phyloP scores from a whole-genome alignment of 2,329 filamentous ascomycete genomes.

The Neoscytalidium dimidiatum region DNA sequence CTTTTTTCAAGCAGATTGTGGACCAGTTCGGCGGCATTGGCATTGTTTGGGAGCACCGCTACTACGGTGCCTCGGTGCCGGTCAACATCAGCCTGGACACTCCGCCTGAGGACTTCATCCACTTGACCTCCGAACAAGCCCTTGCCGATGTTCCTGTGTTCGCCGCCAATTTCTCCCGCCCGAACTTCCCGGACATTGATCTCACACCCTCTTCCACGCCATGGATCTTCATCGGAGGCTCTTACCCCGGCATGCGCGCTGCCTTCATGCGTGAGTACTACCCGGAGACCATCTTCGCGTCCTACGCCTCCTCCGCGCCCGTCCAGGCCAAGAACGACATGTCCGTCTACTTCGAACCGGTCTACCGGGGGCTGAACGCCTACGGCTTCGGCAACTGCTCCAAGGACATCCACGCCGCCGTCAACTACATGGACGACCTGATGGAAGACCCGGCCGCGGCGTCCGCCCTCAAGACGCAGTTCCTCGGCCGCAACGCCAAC shows the following conservation, averaged over 20 bases:
- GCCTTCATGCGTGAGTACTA: slow-evolving; percentile 42
- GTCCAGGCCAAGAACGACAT: slow-evolving; percentile 53
- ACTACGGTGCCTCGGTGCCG: slow-evolving; percentile 44
- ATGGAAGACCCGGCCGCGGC: slow-evolving; percentile 30
- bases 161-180: slow-evolving; percentile 40
- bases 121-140: slow-evolving; percentile 43
- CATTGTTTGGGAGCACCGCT: slow-evolving; percentile 45
- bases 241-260: slow-evolving; percentile 41
- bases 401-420: slow-evolving; percentile 50
- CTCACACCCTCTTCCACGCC: slow-evolving; percentile 38
- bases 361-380: slow-evolving; percentile 48
- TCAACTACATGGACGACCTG: slow-evolving; percentile 51
- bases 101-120: slow-evolving; percentile 36
- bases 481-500: slow-evolving; percentile 50
- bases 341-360: slow-evolving; percentile 53
- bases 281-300: slow-evolving; percentile 40
- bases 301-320: slow-evolving; percentile 39
- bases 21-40: slow-evolving; percentile 28
- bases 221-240: slow-evolving; percentile 42
- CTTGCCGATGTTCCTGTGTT: slow-evolving; percentile 45
- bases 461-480: slow-evolving; percentile 46
- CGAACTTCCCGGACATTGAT: slow-evolving; percentile 34
- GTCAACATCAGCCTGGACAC: slow-evolving; percentile 35
- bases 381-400: slow-evolving; percentile 51
- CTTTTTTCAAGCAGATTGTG: slow-evolving; percentile 11